Conservation (phyloP, 345 rosid species). For the Camelina neglecta region DNA sequence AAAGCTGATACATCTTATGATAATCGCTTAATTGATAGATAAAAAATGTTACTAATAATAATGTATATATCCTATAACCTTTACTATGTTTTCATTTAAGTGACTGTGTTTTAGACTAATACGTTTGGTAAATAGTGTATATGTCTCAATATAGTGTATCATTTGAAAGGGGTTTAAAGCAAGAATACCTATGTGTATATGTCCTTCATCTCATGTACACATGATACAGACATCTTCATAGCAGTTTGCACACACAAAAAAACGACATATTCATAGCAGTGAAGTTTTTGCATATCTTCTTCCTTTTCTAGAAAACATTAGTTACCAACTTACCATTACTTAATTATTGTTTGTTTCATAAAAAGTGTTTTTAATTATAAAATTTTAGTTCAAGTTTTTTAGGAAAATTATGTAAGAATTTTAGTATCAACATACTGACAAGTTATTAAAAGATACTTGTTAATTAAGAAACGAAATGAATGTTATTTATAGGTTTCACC, state of each 20-base stretch:
- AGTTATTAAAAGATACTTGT: not conserved
- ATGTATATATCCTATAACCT: not conserved
- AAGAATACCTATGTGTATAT: too few relatives aligned
- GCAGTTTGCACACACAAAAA: not conserved
- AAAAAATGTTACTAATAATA: not conserved
- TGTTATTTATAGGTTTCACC: not conserved
- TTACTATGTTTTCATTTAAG: not conserved
- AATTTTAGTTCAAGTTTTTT: not conserved
- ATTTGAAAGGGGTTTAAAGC: not conserved
- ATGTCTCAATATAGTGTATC: not conserved
- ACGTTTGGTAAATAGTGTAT: not conserved
- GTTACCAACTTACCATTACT: not conserved
- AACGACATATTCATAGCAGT: not conserved
- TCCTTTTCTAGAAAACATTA: not conserved
- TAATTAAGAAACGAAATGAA: not conserved
- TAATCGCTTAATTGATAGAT: not conserved
- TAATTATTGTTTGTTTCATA: not conserved
- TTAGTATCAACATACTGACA: not conserved
- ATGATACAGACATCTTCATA: too few relatives aligned
- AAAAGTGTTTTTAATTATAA: not conserved
- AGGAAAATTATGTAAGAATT: not conserved
- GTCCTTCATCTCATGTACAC: too few relatives aligned
- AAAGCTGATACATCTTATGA: not conserved
- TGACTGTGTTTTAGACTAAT: not conserved
- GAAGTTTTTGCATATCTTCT: not conserved